Evolutionary conservation across 2,329 filamentous ascomycete genomes (phyloP), one percentile per base, ranked within the genome.

Genomic region (Lasiodiplodia hormozganensis): DNA sequence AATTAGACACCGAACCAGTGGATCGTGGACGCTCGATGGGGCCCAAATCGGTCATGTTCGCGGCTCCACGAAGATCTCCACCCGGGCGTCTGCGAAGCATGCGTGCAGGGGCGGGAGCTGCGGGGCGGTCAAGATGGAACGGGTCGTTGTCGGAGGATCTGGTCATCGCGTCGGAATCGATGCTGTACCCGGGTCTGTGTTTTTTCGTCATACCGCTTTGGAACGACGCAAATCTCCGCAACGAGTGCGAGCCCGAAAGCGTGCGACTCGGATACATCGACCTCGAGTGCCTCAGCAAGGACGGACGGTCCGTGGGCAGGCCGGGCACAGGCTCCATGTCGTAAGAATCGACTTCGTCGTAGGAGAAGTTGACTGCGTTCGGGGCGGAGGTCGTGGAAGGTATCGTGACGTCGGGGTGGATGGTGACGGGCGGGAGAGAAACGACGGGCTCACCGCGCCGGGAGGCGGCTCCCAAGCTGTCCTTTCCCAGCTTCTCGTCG

Each of bases 221-320:
- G 62, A 87, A 87, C 0, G 90, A 92, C 11, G 85, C 85, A 74
- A 86, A 86, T 12, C 87, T 86, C 31, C 84, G 80, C 62, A 86
- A 83, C 1, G 86, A 83, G 28, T 57, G 62, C 16, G 73, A 73
- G 1, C 75, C 73, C n/a, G 74, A 64, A 49, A 23, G 36, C 70
- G 23, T 75, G 72, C 1, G 76, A 75, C 21, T 71, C 72, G 70
- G 65, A 76, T 72, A 47, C 36, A 62, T 73, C 4, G 78, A 80
- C 2, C 74, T 75, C 16, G 74, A 75, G 36, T 76, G 75, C 14
- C 76, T 73, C 69, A 79, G 78, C 11, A 69, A 18, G 6, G 68
- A 68, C 7, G 43, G 66, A n/a, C 66, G 66, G n/a, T 18, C 52
- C 40, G 49, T 47, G 18, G 43, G 60, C 16, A 64, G 60, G n/a